Evolutionary conservation across 2,329 filamentous ascomycete genomes (phyloP), one percentile per base, ranked within the genome.

Genomic region (Fusarium mundagurra): DNA sequence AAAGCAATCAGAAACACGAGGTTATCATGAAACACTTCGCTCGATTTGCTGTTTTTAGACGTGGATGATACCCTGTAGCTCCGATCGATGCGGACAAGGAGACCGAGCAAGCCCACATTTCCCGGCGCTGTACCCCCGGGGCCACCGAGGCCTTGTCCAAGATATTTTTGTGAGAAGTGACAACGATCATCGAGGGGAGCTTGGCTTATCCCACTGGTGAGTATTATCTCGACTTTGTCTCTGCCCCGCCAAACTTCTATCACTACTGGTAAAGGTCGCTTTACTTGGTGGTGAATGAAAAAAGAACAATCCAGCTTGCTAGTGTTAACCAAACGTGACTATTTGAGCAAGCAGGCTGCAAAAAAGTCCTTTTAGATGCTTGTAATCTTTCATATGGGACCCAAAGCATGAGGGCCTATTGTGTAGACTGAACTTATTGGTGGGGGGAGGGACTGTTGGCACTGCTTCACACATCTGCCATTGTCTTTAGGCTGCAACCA

Each of bases 1-100:
- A 39, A 60, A 31, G 48, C 34, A 57, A 38, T 27, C n/a, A 66
- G 54, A 55, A 55, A 27, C 33, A 39, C 53, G 34, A 38, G 51
- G 34, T 47, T 36, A 38, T 36, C 44, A 69, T 64, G 22, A 57
- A 53, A 59, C 47, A 53, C 43, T 41, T 69, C 67, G 59, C 67
- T 47, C 59, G n/a, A 69, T 41, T 69, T 69, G 39, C 59, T 41
- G 14, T 39, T 64, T 69, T 59, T 8, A 69, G 66, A 58, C 27
- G 31, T 53, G 34, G 14, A 61, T 61, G 44, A 51, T 71, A 71
- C 68, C 68, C 50, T 64, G 51, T 29, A 57, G 50, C 53, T 45
- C 63, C 44, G 55, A 48, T 47, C 29, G 33, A 48, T 55, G 34
- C 60, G 39, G 55, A 34, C 38, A 33, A 31, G 41, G 60, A 29